Conservation (phyloP, 1,284 basidiomycete species). For the Ceraceosorus guamensis region DNA sequence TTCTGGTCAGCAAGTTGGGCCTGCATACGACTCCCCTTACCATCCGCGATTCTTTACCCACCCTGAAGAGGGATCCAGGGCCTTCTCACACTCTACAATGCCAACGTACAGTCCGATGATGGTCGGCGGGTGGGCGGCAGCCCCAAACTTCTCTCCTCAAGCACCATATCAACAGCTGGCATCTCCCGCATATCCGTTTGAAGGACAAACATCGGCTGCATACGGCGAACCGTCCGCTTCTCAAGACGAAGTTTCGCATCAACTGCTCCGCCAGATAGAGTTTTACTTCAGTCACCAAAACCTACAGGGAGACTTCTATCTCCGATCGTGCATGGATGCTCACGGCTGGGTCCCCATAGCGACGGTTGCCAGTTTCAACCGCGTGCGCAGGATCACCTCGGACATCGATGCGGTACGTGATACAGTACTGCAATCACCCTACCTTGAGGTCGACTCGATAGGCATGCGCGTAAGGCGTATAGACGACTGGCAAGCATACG, state of each 20-base stretch:
- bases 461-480: slow-evolving; percentile 19
- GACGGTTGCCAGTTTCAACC: slow-evolving; percentile 30
- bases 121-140: background rate
- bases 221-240: too few relatives aligned
- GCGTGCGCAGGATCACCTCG: slow-evolving; percentile 16
- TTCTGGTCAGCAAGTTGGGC: background rate
- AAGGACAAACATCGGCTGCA: too few relatives aligned
- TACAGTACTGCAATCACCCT: slow-evolving; percentile 19
- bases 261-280: slow-evolving; percentile 38
- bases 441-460: slow-evolving; percentile 28
- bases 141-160: background rate
- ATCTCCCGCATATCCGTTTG: too few relatives aligned
- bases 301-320: slow-evolving; percentile 35
- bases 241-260: slow-evolving; percentile 10
- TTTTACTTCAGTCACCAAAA: slow-evolving; percentile 44
- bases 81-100: too few relatives aligned
- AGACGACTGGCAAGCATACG: slow-evolving; percentile 28
- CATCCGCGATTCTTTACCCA: background rate
- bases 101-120: too few relatives aligned
- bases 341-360: slow-evolving; percentile 36
- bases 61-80: background rate
- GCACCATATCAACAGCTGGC: background rate
- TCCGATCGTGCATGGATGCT: slow-evolving; percentile 36
- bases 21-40: background rate
- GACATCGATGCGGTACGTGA: slow-evolving; percentile 17